Base-by-base conservation (phyloP, 2,329 filamentous ascomycete genomes). In the Claviceps pazoutovae region DNA sequence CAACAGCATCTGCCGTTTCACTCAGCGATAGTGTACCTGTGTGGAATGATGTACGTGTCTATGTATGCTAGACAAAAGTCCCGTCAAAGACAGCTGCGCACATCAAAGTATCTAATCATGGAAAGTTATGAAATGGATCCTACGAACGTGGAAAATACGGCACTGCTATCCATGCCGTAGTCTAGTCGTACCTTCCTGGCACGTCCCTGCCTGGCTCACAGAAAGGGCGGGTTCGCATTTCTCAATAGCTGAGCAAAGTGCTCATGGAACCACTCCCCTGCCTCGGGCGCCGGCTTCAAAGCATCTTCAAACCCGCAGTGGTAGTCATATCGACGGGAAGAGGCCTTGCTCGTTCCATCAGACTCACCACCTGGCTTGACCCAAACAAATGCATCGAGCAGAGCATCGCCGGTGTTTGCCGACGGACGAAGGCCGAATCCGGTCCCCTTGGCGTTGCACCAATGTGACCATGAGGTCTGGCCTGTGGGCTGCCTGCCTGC, bases 381-480 rank as follows among this genome's bases (percentile, higher is more conserved):
- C 82, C 82, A 85, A 53, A 84, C 82, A 57, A 85, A 82, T 42
- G 82, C 80, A 62, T 86, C 83, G 37, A 76, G 70, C 17, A 82
- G 68, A 1, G 66, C 61, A 56, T 80, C 73, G 14, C 76, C 78
- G 8, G 82, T 85, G 61, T 78, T 69, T n/a, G 79, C 71, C 3
- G 76, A 76, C 1, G 81, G 80, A n/a, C 79, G 74, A n/a, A 66
- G 65, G 54, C 82, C 83, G 55, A 84, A 84, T 7, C 82, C 82
- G 49, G 80, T 78, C 36, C 74, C 76, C 36, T 69, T 74, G 54
- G 79, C 72, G 59, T 84, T 85, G 70, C 82, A 85, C 82, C 82
- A 85, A 62, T 84, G 73, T 43, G 80, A 81, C 79, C 80, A 83
- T 51, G 71, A 64, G 52, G 69, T 46, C 64, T 83, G 80, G 50